A percentile compares a stretch with the other conserved stretches of the same genome.
Conservation (phyloP, 2,329 filamentous ascomycete species). For the Aaosphaeria arxii region DNA sequence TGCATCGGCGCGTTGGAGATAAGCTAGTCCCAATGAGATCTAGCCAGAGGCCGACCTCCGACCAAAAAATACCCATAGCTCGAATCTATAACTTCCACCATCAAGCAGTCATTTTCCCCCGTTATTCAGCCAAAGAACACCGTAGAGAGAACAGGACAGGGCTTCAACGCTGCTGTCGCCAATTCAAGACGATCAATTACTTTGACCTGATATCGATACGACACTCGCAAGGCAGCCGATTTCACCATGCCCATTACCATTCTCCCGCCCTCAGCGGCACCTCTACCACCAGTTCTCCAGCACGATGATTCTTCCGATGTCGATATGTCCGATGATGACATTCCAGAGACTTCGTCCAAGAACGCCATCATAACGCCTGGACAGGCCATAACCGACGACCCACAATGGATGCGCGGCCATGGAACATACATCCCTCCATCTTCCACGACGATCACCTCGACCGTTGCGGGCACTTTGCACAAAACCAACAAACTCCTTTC, state of each 20-base stretch:
- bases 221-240: too few species aligned
- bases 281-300: slow-evolving; percentile 26
- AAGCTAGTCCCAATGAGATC: too few species aligned
- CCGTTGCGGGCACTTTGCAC: slow-evolving; percentile 83
- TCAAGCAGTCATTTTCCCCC: too few species aligned
- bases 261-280: slow-evolving; percentile 47
- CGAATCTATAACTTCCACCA: too few species aligned
- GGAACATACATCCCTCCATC: slow-evolving; percentile 73
- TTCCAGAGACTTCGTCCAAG: slow-evolving; percentile 19
- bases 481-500: slow-evolving; percentile 97
- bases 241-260: slow-evolving; percentile 58
- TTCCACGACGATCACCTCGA: slow-evolving; percentile 73
- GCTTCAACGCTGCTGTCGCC: too few species aligned
- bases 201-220: too few species aligned
- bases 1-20: too few species aligned
- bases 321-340: slow-evolving; percentile 45
- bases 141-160: too few species aligned
- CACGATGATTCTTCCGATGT: slow-evolving; percentile 43
- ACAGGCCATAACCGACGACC: slow-evolving; percentile 80
- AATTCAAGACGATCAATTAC: too few species aligned
- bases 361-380: slow-evolving; percentile 78
- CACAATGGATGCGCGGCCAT: slow-evolving; percentile 98
- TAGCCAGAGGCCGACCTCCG: too few species aligned
- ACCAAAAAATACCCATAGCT: too few species aligned
- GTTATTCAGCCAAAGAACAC: too few species aligned